These are phyloP conservation scores for Pugionium cornutum DNA, from an alignment of 345 rosid genomes.

Conservation along the genomic window DNA sequence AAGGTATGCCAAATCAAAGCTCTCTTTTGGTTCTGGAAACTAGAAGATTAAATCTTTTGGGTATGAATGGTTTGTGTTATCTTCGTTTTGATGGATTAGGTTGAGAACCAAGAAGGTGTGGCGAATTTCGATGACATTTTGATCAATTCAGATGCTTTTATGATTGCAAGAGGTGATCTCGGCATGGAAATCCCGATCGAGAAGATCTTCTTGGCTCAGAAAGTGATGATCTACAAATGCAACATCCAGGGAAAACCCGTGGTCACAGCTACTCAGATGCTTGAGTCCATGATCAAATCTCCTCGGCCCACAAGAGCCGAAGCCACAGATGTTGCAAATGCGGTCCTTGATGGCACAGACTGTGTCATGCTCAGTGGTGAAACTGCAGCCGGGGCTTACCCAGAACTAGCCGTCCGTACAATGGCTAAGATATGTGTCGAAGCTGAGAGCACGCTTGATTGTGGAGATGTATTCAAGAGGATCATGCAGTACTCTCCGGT, in stretches of 20 bases:
- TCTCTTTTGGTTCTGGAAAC: neutral
- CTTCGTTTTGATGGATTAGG: conserved; percentile 46
- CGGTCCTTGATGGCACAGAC: conserved; percentile 90
- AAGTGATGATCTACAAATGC: conserved; percentile 98
- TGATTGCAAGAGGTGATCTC: conserved; percentile 97
- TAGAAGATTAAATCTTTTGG: neutral
- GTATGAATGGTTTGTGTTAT: conserved; percentile 13
- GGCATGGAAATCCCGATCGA: conserved; percentile 99
- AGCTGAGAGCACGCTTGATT: conserved; percentile 91
- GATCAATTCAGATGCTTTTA: conserved; percentile 86
- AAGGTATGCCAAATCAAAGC: conserved; percentile 56
- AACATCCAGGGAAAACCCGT: conserved; percentile 97
- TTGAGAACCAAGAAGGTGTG: conserved; percentile 98
- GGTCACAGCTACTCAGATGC: conserved; percentile 86
- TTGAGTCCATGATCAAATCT: conserved; percentile 97
- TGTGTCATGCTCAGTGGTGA: conserved; percentile 98
- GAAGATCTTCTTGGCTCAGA: conserved; percentile 94
- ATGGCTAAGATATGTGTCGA: conserved; percentile 93
- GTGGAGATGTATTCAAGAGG: conserved; percentile 82
- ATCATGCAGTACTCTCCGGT: conserved; percentile 79
- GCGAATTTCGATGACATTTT: conserved; percentile 94
- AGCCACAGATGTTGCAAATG: conserved; percentile 98
- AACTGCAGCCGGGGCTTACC: conserved; percentile 98
- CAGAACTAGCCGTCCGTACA: conserved; percentile 82
- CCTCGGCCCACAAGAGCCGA: conserved; percentile 98